Base-by-base conservation (phyloP, 192 early-diverging fungal genomes). In the Entomortierella lignicola region DNA sequence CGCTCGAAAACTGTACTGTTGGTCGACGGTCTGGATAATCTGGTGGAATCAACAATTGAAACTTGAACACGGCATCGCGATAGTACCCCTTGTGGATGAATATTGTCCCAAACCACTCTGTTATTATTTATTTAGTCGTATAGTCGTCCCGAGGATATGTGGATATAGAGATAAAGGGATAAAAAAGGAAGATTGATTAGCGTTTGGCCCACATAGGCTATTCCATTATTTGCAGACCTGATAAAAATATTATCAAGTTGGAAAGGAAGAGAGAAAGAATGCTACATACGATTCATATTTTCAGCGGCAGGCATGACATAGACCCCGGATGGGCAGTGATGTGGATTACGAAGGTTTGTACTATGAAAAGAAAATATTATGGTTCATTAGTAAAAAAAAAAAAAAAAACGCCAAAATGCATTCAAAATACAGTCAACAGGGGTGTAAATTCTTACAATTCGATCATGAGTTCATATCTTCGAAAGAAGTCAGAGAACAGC, bases 21-120 rank as follows among this genome's bases (percentile, higher is more conserved):
- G 94, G 94, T 48, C 86, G 84, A 18, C 81, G 70, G 15, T 86
- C 77, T n/a, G 96, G 96, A 74, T 98, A 97, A 29, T 89, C 86
- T 48, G 81, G 81, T 23, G 94, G 94, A 50, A 96, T 95, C 23
- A 86, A 72, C 48, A 96, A 82, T 72, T 90, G 77, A 84, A 97
- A 98, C 66, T 96, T 93, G 77, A 98, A 94, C 8, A 97, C 94
- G 0, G 91, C 95, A 52, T 93, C 90, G 32, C 90, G 89, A 82
- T 95, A 98, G 82, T 91, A 97, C 32, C 96, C 96, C 34, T 94
- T 90, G 80, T 96, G 94, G 34, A 98, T 82, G 80, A 97, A 95
- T 32, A 98, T 80, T 8, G 91, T 90, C 0, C 94, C 96, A 68
- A 92, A 88, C 95, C 95, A 97, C 55, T 88, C 93, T 90, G 77